Evolutionary conservation across 345 rosid species (phyloP), one percentile per base, ranked within the genome.

Genomic region (Anastatica hierochuntica): DNA sequence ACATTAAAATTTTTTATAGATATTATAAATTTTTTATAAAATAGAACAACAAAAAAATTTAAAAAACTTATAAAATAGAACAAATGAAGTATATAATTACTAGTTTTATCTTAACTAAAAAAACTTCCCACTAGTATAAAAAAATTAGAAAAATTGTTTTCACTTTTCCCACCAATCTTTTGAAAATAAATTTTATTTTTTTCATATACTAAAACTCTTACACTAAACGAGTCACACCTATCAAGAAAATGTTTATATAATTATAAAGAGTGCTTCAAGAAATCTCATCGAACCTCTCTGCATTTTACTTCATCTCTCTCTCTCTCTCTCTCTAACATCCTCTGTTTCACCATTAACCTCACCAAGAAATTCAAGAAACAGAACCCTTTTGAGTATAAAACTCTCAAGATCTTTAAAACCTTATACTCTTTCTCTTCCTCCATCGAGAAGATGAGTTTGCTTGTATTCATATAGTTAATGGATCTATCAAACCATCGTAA

Each of bases 221-320:
- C 13, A 41, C 16, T 46, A 13, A 30, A 43, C 41, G 49, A 63
- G 49, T 54, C 48, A 40, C 60, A 46, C 35, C 61, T n/a, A 63
- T 39, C 49, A 53, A 54, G 49, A 54, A 29, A 38, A 37, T 20
- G 30, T 4, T 17, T 48, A 40, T 15, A 11, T 4, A 39, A 4
- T 40, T 37, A 42, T 58, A 65, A 44, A 39, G 52, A 58, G 30
- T 53, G 53, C 14, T 33, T 29, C 1, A 54, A 24, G 43, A 63
- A 47, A 55, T 56, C 49, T 64, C 62, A 55, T 54, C 44, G 43
- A 58, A 38, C 54, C 39, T 66, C 27, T 59, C 71, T 50, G n/a
- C n/a, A n/a, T 51, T 43, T 37, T 21, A 58, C 68, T 46, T 43
- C 41, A 53, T 43, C 41, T 53, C 40, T 52, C 33, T 58, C 21